Percentiles rank a stretch among this genome's conserved stretches.
Conservation (phyloP, 148 eudicot genomes). For the Rhododendron ferrugineum region DNA sequence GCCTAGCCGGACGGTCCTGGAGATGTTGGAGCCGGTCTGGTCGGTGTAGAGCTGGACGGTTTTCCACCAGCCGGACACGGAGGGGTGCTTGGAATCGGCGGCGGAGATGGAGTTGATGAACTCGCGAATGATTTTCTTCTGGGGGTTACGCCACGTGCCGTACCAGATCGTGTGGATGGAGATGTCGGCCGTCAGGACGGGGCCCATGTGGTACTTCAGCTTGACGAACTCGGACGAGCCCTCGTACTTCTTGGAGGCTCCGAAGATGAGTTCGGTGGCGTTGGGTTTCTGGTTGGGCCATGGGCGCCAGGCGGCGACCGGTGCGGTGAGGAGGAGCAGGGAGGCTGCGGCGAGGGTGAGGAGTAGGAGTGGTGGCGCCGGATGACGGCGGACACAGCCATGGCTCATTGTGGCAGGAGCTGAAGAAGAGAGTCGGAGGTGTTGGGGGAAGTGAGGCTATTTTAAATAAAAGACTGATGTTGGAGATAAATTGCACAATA, state of each 20-base stretch:
- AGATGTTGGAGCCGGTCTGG: slow-evolving; percentile 74
- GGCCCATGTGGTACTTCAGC: slow-evolving; percentile 88
- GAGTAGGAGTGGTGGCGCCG: not conserved
- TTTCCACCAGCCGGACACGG: slow-evolving; percentile 81
- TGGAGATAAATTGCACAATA: not conserved
- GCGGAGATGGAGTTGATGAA: slow-evolving; percentile 70
- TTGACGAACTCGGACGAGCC: slow-evolving; percentile 76
- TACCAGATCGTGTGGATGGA: slow-evolving; percentile 84
- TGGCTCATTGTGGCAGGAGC: slow-evolving; percentile 5
- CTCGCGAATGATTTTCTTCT: slow-evolving; percentile 73
- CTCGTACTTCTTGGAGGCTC: slow-evolving; percentile 59
- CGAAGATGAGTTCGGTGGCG: slow-evolving; percentile 32
- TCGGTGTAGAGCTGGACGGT: slow-evolving; percentile 81
- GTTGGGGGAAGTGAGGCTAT: not conserved
- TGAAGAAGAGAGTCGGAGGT: not conserved
- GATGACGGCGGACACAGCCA: not conserved
- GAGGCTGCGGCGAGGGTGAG: slow-evolving; percentile 7
- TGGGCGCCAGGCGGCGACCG: slow-evolving; percentile 53
- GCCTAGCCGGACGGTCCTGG: slow-evolving; percentile 50
- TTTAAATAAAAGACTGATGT: not conserved
- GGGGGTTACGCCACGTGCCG: slow-evolving; percentile 57
- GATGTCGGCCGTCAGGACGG: slow-evolving; percentile 69
- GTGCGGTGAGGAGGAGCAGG: slow-evolving; percentile 12
- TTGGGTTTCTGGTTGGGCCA: slow-evolving; percentile 44
- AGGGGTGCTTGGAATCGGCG: slow-evolving; percentile 41